Evolutionary conservation across 2,329 filamentous ascomycete genomes (phyloP), one percentile per base, ranked within the genome.

Genomic region (Hymenoscyphus albidus): DNA sequence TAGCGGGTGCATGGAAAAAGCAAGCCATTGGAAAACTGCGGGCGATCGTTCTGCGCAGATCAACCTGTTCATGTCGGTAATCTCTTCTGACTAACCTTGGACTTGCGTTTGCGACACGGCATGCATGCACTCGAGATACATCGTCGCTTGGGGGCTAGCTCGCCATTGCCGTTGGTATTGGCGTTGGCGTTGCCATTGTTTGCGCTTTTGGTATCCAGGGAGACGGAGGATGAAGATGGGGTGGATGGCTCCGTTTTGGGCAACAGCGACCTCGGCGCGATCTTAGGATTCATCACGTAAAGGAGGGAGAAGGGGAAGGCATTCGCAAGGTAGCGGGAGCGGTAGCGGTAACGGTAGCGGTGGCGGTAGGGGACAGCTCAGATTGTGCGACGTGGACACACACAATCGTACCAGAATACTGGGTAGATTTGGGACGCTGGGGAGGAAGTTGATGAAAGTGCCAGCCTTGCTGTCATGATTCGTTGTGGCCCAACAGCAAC

Each of bases 51-150:
- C 27, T 22, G 18, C 38, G 58, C 39, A 57, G 12, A 35, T 22
- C 35, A 38, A 32, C 7, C 16, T 32, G 27, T 27, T 27, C 27
- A 27, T 27, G 27, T 27, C 27, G 27, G 1, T 27, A 2, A 27
- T 27, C 2, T 27, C 27, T 44, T 38, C 39, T 18, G 12, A 65
- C 63, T 48, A 7, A 70, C 69, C 66, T 70, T 70, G 22, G 68
- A 70, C 60, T 70, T 70, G 5, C 69, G 61, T 48, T 66, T 70
- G 5, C 69, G 66, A 61, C 69, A 70, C 22, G 66, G 66, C 68
- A 70, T 67, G 59, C 69, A 70, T 5, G 69, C 69, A 35, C 31
- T 51, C 44, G 55, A 57, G 32, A 57, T 57, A 57, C 55, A 57
- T 16, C 32, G 14, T 38, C 55, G 27, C 32, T 59, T 59, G 31